These are phyloP conservation scores for Trichoderma koningii DNA, from an alignment of 2,329 filamentous ascomycete genomes.

Conservation along the genomic window DNA sequence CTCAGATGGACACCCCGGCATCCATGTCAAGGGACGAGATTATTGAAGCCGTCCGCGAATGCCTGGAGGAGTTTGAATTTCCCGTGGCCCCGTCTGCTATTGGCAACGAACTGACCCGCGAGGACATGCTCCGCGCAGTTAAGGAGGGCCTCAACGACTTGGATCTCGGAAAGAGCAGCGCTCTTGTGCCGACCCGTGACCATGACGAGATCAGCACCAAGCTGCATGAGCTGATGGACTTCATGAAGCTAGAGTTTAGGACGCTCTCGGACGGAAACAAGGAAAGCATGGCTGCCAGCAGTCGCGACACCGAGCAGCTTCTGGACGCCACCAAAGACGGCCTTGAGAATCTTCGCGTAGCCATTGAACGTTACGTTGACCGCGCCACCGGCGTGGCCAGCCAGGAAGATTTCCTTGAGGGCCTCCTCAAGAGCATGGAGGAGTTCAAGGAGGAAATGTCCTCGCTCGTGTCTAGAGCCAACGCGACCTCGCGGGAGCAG, in stretches of 20 bases:
- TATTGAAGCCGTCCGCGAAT: conserved; percentile 79
- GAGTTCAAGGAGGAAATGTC: conserved; percentile 65
- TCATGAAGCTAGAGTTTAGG: conserved; percentile 61
- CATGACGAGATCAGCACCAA: conserved; percentile 56
- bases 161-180: conserved; percentile 47
- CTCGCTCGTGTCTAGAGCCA: conserved; percentile 30
- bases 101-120: conserved; percentile 56
- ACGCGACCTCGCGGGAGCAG: conserved; percentile 58
- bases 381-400: conserved; percentile 66
- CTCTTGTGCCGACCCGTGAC: conserved; percentile 46
- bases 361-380: conserved; percentile 82
- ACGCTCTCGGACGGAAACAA: conserved; percentile 66
- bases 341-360: conserved; percentile 73
- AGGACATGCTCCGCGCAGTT: conserved; percentile 66
- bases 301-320: conserved; percentile 82
- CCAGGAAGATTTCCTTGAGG: conserved; percentile 78
- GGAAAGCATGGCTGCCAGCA: conserved; percentile 76
- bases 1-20: conserved; percentile 68
- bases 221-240: conserved; percentile 66
- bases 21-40: conserved; percentile 79
- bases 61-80: conserved; percentile 81
- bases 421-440: conserved; percentile 65
- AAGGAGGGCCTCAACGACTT: conserved; percentile 59
- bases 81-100: conserved; percentile 61
- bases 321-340: conserved; percentile 87